Conservation (phyloP, 495 filamentous ascomycete genomes). For the Penicillium simplicissimum region DNA sequence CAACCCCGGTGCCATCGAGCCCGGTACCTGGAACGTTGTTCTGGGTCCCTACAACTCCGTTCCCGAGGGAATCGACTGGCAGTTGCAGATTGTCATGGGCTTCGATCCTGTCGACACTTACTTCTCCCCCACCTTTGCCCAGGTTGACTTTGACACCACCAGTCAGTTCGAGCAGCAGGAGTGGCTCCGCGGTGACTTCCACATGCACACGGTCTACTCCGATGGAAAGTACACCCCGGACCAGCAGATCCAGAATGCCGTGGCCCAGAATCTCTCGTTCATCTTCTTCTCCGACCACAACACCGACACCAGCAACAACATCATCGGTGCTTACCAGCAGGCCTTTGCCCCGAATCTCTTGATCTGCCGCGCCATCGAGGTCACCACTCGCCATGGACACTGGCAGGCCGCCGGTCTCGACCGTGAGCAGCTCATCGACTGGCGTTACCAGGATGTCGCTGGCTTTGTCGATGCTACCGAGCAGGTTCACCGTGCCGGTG, state of each 20-base stretch:
- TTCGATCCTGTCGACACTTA: background rate
- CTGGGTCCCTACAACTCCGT: constrained; percentile 2
- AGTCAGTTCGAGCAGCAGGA: background rate
- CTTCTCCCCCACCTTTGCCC: constrained; percentile 2
- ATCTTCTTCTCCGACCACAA: constrained; percentile 10
- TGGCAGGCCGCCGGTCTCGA: constrained; percentile 8
- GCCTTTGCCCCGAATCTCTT: constrained; percentile 4
- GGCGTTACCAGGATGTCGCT: constrained; percentile 5
- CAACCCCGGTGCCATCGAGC: constrained; percentile 6
- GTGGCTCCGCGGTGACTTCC: constrained; percentile 7
- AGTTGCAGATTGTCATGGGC: background rate
- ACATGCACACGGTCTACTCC: constrained; percentile 9
- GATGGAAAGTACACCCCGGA: constrained; percentile 2
- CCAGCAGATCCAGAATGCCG: background rate
- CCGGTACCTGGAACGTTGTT: constrained; percentile 7
- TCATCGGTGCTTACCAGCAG: background rate
- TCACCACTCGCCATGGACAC: constrained; percentile 2
- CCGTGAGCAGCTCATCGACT: constrained; percentile 6
- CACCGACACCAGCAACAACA: constrained; percentile 7
- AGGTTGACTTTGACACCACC: background rate
- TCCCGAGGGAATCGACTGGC: constrained; percentile 3
- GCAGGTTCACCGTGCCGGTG: constrained; percentile 5
- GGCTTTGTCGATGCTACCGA: constrained; percentile 2
- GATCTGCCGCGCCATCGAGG: constrained; percentile 7
- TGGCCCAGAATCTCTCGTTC: background rate